Conservation (phyloP, 2,329 filamentous ascomycete genomes). For the Westerdykella aurantiaca region DNA sequence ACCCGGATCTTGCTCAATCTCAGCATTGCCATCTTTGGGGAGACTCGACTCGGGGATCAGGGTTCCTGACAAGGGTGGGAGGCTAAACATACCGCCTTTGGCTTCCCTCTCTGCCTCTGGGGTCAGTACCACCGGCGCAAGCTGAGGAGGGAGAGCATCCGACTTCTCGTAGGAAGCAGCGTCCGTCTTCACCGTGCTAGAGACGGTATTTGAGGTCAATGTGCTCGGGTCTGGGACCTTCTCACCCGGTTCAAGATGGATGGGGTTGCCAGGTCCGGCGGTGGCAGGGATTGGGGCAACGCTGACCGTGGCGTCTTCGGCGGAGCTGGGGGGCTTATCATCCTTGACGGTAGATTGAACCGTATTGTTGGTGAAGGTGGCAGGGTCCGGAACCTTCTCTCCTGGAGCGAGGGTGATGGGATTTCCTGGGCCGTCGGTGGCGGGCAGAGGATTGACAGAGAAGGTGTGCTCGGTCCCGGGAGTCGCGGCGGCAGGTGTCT, state of each 20-base stretch:
- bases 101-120: slow-evolving; percentile 40
- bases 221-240: slow-evolving; percentile 64
- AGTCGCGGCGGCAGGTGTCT: slow-evolving; percentile 62
- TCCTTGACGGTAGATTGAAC: slow-evolving; percentile 54
- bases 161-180: slow-evolving; percentile 81
- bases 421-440: slow-evolving; percentile 60
- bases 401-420: slow-evolving; percentile 73
- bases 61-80: slow-evolving; percentile 51
- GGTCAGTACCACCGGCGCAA: slow-evolving; percentile 44
- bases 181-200: slow-evolving; percentile 54
- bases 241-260: slow-evolving; percentile 73
- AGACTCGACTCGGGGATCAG: slow-evolving; percentile 80
- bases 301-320: slow-evolving; percentile 42
- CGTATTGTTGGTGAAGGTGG: slow-evolving; percentile 61
- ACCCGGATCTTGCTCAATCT: slow-evolving; percentile 35
- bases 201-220: slow-evolving; percentile 64
- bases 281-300: slow-evolving; percentile 57
- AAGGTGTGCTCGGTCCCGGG: slow-evolving; percentile 44
- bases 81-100: slow-evolving; percentile 41
- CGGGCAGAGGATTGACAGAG: slow-evolving; percentile 54
- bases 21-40: slow-evolving; percentile 54
- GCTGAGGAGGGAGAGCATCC: slow-evolving; percentile 49
- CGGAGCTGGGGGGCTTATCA: slow-evolving; percentile 25
- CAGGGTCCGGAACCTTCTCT: slow-evolving; percentile 68
- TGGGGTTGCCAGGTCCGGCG: slow-evolving; percentile 64